Evolutionary conservation across 2,329 filamentous ascomycete genomes (phyloP), one percentile per base, ranked within the genome.

Genomic region (Ambrosiella xylebori): DNA sequence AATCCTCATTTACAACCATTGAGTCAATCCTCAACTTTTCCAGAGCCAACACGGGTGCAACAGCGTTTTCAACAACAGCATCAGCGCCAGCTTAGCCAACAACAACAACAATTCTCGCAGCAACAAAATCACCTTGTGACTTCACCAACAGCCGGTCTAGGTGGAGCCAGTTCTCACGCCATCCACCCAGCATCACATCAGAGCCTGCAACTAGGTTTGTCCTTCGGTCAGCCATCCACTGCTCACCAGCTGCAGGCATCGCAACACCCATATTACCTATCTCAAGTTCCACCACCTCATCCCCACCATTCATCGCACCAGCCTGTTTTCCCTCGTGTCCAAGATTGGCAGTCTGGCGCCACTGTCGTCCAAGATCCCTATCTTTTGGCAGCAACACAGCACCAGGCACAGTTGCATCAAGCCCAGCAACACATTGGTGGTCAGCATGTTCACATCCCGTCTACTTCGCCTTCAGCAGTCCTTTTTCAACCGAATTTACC

Each of bases 101-200:
- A 55, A 17, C 53, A 55, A 1, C 53, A 55, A 19, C 53, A 44
- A 55, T 44, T 41, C 7, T 44, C 38, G 35, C 53, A 55, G 37
- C 53, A 55, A 8, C 53, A 54, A 9, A 13, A 37, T n/a, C 51
- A 51, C 12, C 52, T 55, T 45, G 53, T 51, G 41, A 19, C 57
- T 45, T 56, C 57, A 59, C 37, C 53, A 47, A 55, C 52, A 41
- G 19, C 44, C 37, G 52, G n/a, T 47, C 36, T 59, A 17, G 44
- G 57, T 59, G 57, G 57, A 39, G 36, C 52, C 51, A 55, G 44
- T 35, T 40, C 57, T 59, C 57, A 59, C 57, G 57, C 57, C 57
- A 59, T 59, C n/a, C 57, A 55, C 36, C 36, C 49, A 50, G 49
- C 49, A 52, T 35, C 56, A 54, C 49, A 49, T 17, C 56, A 57